phyloP scores from a whole-genome alignment of 163 green algal species.

The Chlamydomonas reinhardtii region DNA sequence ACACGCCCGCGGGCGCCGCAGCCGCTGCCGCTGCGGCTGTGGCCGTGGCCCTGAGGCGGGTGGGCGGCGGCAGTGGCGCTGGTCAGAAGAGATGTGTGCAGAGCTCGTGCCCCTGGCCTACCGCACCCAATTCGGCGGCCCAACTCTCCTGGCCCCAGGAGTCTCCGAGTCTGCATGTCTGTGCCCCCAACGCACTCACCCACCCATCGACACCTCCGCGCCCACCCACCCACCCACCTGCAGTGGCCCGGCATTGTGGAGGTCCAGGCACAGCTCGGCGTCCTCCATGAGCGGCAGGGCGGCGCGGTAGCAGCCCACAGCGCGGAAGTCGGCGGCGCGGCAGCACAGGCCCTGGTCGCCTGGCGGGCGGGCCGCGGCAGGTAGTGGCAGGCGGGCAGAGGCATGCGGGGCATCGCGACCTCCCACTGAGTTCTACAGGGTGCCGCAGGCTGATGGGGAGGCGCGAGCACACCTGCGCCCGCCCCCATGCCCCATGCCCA shows the following conservation, averaged over 20 bases:
- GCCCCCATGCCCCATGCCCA: too few relatives aligned
- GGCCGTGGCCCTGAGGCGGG: not conserved
- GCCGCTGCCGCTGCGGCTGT: too few relatives aligned
- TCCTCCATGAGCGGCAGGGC: slow-evolving; percentile 87
- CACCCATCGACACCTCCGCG: too few relatives aligned
- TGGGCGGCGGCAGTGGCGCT: not conserved
- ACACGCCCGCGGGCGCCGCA: slow-evolving; percentile 14
- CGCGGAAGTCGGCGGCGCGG: slow-evolving; percentile 68
- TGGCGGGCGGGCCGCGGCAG: not conserved
- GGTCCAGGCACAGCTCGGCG: slow-evolving; percentile 77
- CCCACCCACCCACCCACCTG: not conserved
- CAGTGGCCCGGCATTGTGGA: slow-evolving; percentile 69
- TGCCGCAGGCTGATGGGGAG: too few relatives aligned
- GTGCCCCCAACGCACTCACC: too few relatives aligned
- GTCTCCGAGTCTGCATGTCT: too few relatives aligned
- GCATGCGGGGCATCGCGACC: too few relatives aligned
- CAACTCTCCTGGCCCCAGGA: too few relatives aligned
- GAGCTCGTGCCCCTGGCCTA: too few relatives aligned
- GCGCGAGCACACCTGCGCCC: too few relatives aligned
- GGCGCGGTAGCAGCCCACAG: slow-evolving; percentile 75
- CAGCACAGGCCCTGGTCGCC: slow-evolving; percentile 86
- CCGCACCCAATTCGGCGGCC: too few relatives aligned
- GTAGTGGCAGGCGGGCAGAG: not conserved
- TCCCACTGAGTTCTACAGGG: too few relatives aligned
- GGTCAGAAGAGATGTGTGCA: not conserved